A percentile compares a stretch with the other conserved stretches of the same genome.
Evolutionary conservation across 2,329 filamentous ascomycete species (phyloP).

Genomic region (Biscogniauxia sp.): DNA sequence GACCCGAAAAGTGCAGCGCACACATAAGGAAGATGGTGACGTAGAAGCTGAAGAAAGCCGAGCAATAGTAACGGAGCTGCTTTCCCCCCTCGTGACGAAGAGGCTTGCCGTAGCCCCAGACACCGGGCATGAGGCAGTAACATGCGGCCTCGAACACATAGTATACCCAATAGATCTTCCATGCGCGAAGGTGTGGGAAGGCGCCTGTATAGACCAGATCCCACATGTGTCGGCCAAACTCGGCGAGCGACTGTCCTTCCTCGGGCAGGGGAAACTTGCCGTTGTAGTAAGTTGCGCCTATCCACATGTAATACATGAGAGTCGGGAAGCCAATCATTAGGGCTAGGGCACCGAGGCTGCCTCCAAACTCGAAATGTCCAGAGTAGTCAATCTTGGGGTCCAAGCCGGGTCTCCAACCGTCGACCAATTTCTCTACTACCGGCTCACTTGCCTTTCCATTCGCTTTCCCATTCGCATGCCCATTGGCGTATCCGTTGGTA

Average conservation of each 20-base stretch:
- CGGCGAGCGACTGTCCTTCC: slow-evolving; percentile 62
- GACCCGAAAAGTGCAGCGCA: slow-evolving; percentile 74
- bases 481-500: slow-evolving; percentile 11
- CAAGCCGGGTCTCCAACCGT: slow-evolving; percentile 58
- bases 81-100: slow-evolving; percentile 78
- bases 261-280: slow-evolving; percentile 72
- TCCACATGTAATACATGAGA: slow-evolving; percentile 99
- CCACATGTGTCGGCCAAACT: slow-evolving; percentile 71
- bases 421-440: slow-evolving; percentile 38
- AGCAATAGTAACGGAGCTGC: slow-evolving; percentile 93
- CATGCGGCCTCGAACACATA: slow-evolving; percentile 79
- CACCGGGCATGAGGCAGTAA: slow-evolving; percentile 83
- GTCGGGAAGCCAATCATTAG: slow-evolving; percentile 95
- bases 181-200: slow-evolving; percentile 78
- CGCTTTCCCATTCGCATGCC: slow-evolving; percentile 31
- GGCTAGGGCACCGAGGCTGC: slow-evolving; percentile 70
- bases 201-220: slow-evolving; percentile 78
- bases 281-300: slow-evolving; percentile 88
- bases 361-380: slow-evolving; percentile 79
- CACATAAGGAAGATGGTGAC: slow-evolving; percentile 71
- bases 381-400: slow-evolving; percentile 64
- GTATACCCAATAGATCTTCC: slow-evolving; percentile 93
- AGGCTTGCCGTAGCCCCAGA: slow-evolving; percentile 85
- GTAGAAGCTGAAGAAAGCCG: slow-evolving; percentile 83
- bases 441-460: slow-evolving; percentile 30